Evolutionary conservation across 2,329 filamentous ascomycete species (phyloP).

Genomic region (Sarocladium kiliense): DNA sequence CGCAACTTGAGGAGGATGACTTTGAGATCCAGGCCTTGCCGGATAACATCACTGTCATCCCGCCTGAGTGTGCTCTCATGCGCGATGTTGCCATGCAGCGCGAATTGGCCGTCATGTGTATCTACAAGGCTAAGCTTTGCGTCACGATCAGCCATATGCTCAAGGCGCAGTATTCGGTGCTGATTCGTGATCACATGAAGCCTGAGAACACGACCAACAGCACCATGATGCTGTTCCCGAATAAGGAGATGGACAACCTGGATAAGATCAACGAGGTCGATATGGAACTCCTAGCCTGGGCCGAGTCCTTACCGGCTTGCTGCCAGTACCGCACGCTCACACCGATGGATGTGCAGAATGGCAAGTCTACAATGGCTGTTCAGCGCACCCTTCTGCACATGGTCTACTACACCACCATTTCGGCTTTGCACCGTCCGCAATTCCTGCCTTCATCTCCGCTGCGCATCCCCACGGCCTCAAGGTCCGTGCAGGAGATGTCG

Average conservation of each 20-base stretch:
- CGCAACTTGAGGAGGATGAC: slow-evolving; percentile 78
- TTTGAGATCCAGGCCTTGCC: slow-evolving; percentile 72
- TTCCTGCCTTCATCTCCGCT: slow-evolving; percentile 70
- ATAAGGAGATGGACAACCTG: slow-evolving; percentile 77
- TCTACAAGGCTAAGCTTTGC: slow-evolving; percentile 86
- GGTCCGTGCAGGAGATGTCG: slow-evolving; percentile 76
- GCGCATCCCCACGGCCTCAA: slow-evolving; percentile 46
- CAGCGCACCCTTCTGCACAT: slow-evolving; percentile 87
- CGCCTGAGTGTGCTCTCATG: slow-evolving; percentile 64
- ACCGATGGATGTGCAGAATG: slow-evolving; percentile 51
- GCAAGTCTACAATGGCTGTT: slow-evolving; percentile 55
- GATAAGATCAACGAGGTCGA: slow-evolving; percentile 78
- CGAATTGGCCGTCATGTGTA: slow-evolving; percentile 80
- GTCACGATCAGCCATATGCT: slow-evolving; percentile 86
- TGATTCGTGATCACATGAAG: slow-evolving; percentile 77
- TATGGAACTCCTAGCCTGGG: slow-evolving; percentile 72
- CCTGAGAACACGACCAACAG: slow-evolving; percentile 70
- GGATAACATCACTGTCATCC: slow-evolving; percentile 62
- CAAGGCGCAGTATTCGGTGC: slow-evolving; percentile 84
- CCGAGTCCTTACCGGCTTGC: slow-evolving; percentile 62
- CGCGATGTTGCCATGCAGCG: slow-evolving; percentile 69
- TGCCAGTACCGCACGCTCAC: slow-evolving; percentile 62
- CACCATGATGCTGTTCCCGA: slow-evolving; percentile 87
- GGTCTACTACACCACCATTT: slow-evolving; percentile 88
- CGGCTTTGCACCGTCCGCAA: slow-evolving; percentile 84